These are phyloP conservation scores for Malassezia equina DNA, from an alignment of 1,284 basidiomycete species.

Conservation along the genomic window DNA sequence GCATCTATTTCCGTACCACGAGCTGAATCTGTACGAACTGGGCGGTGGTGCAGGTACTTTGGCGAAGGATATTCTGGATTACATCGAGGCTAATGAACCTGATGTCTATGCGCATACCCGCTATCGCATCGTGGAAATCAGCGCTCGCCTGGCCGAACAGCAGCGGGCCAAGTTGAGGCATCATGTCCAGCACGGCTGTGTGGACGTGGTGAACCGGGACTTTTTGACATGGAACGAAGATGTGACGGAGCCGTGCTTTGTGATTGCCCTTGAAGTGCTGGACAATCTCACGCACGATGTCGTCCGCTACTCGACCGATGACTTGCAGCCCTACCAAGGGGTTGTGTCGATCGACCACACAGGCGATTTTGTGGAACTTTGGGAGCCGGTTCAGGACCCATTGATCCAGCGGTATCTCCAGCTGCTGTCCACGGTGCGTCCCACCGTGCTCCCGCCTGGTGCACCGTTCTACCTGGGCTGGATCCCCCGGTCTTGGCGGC, in stretches of 20 bases:
- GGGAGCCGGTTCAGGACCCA: constrained; percentile 73
- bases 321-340: constrained; percentile 70
- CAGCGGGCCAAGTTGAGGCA: constrained; percentile 53
- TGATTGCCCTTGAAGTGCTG: constrained; percentile 88
- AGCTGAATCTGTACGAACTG: constrained; percentile 89
- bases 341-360: constrained; percentile 67
- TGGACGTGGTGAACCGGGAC: constrained; percentile 67
- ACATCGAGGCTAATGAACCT: constrained; percentile 66
- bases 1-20: constrained; percentile 88
- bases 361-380: constrained; percentile 78
- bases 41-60: constrained; percentile 95
- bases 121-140: constrained; percentile 92
- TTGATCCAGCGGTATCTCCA: constrained; percentile 61
- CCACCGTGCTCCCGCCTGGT: not conserved
- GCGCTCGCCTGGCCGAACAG: constrained; percentile 61
- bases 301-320: constrained; percentile 69
- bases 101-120: constrained; percentile 81
- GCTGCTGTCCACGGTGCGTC: constrained; percentile 16
- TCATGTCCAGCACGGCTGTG: constrained; percentile 51
- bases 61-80: constrained; percentile 75
- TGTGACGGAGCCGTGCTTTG: constrained; percentile 75
- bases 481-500: constrained; percentile 51
- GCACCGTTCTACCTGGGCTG: constrained; percentile 57
- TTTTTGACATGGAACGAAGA: constrained; percentile 74
- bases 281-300: constrained; percentile 97